Conservation (phyloP, 495 filamentous ascomycete genomes). For the Bryoglossum gracile region DNA sequence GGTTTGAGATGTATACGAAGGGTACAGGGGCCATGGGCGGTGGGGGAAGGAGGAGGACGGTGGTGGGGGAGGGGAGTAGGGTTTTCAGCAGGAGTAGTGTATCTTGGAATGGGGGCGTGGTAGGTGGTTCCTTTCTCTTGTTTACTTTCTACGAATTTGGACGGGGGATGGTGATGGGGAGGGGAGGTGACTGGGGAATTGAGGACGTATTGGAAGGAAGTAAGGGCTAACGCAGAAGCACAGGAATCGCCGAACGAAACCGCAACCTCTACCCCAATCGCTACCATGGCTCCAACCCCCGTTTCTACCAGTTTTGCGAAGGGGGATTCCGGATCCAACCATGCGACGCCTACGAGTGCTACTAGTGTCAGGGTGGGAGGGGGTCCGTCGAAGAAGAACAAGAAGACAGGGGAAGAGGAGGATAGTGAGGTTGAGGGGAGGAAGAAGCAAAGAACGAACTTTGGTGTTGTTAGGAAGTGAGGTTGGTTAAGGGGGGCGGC, state of each 20-base stretch:
- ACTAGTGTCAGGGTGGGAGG: constrained; percentile 31
- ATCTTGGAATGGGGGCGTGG: constrained; percentile 42
- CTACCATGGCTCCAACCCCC: constrained; percentile 37
- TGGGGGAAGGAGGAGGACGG: constrained; percentile 41
- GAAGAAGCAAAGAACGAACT: constrained; percentile 47
- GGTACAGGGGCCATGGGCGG: constrained; percentile 44
- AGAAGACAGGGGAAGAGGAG: constrained; percentile 33
- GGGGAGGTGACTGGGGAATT: too few relatives aligned
- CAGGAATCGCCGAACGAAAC: constrained; percentile 18
- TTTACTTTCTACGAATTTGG: too few relatives aligned
- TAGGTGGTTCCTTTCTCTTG: constrained; percentile 22
- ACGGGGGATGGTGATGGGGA: too few relatives aligned
- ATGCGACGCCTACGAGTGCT: constrained; percentile 36
- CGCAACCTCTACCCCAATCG: constrained; percentile 19
- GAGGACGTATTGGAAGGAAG: too few relatives aligned
- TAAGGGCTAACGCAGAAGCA: neutral
- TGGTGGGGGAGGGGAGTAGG: constrained; percentile 43
- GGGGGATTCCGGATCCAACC: constrained; percentile 31
- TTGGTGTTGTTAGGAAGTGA: constrained; percentile 42
- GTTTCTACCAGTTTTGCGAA: constrained; percentile 36
- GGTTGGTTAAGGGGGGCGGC: neutral
- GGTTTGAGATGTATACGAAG: constrained; percentile 97
- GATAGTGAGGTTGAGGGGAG: constrained; percentile 39
- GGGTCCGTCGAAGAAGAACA: constrained; percentile 33
- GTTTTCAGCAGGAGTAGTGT: constrained; percentile 55